Base-by-base conservation (phyloP, 768 basidiomycete genomes). In the Amanita jacksonii region DNA sequence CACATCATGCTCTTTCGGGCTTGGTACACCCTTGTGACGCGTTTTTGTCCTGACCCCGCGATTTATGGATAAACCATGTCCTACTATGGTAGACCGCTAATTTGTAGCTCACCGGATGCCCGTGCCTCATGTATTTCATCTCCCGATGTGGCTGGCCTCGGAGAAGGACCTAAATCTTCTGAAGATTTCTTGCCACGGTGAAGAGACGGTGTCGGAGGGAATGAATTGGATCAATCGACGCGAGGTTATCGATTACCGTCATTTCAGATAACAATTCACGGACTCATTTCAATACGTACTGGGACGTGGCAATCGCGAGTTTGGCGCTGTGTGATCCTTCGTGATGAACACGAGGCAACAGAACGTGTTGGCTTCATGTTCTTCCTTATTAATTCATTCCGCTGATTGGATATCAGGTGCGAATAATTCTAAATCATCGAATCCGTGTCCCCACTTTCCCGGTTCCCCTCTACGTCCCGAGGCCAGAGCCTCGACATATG, bases 311-410 rank as follows among this genome's bases (percentile, higher is more conserved):
- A 36, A 32, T 31, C 37, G 27, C 19, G 9, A 38, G 12, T 18
- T 45, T 38, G 19, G 28, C 35, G 25, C 27, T 22, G n/a, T 35
- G 25, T 38, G 23, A 15, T 45, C 19, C 30, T 30, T 45, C 44
- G 35, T 45, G 44, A 45, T 45, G 36, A 30, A 38, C 44, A 45
- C 36, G 44, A 45, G 44, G 44, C 34, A 19, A 35, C n/a, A n/a
- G n/a, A 45, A 45, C 44, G 44, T 45, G 44, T n/a, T 32, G 36
- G 27, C 36, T 31, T 45, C 44, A 38, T 45, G 44, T 24, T 25
- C 44, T 38, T 22, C 44, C 44, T 16, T 31, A 30, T 45, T 45
- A 22, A 38, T 45, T 10, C 44, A 38, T 6, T 28, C 23, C 36
- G 28, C 16, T 28, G 37, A 45, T 28, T 31, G 37, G 35, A 38